Evolutionary conservation across 805 yeast species (phyloP), one percentile per base, ranked within the genome.

Genomic region (Schwanniomyces polymorphus): DNA sequence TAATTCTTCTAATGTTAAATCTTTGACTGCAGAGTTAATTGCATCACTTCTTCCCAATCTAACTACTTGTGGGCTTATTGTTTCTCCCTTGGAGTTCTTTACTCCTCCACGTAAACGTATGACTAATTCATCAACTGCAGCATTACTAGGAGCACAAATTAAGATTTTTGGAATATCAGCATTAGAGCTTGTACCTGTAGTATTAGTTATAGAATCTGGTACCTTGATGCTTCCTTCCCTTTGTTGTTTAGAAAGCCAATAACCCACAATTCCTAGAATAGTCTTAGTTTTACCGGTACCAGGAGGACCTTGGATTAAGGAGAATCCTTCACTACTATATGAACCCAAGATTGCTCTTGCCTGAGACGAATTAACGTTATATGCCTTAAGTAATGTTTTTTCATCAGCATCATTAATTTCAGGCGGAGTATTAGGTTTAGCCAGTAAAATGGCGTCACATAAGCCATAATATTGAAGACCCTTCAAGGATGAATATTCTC

Each of bases 251-350:
- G 88, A 78, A 38, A 88, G 64, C 49, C 84, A 81, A 46, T 90
- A 82, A 0, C 97, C 97, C 27, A 92, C 80, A 42, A 92, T 85
- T 21, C 97, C 97, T 39, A 94, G 64, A 68, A 95, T 94, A 0
- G 99, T 94, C 63, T 92, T 95, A 1, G 99, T 95, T 64, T 94
- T 94, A 73, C 99, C 99, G 0, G 98, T 92, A 66, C 99, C 99
- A 0, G 99, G 99, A 0, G 99, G 99, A 48, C 97, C 99, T 68
- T 94, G 99, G 64, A 94, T 91, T 44, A 94, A 74, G 0, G 95
- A 85, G 60, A 94, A 90, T 0, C 99, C 99, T 1, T 74, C 74
- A 7, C 79, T 72, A 21, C 74, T 64, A 27, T 83, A 80, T 0
- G 96, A 79, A 1, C 90, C 88, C 10, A 85, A 75, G 48, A 94